These are phyloP conservation scores for Coemansia sp. DNA, from an alignment of 192 early-diverging fungal species.

Conservation along the genomic window DNA sequence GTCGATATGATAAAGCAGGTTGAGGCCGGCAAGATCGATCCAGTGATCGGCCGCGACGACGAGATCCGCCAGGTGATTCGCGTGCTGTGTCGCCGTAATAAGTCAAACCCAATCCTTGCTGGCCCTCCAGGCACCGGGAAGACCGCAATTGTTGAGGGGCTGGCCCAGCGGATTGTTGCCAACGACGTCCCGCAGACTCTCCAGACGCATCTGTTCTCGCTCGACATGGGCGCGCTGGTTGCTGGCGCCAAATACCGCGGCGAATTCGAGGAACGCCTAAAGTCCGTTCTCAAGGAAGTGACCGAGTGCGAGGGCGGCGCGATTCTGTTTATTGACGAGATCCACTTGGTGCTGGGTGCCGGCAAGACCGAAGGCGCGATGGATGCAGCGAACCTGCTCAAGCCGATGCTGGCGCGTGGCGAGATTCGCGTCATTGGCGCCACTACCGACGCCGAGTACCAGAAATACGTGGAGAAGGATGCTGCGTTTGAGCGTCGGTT, in stretches of 20 bases:
- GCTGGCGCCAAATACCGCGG: constrained; percentile 96
- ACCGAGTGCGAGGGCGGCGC: constrained; percentile 81
- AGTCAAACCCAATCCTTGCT: constrained; percentile 87
- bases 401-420: constrained; percentile 97
- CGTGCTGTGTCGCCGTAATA: constrained; percentile 83
- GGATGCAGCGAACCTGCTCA: constrained; percentile 96
- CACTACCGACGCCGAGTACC: constrained; percentile 93
- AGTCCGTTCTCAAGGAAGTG: constrained; percentile 93
- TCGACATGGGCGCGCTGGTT: constrained; percentile 93
- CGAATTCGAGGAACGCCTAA: constrained; percentile 97
- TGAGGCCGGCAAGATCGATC: constrained; percentile 88
- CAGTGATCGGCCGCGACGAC: constrained; percentile 94
- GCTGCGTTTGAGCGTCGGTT: constrained; percentile 79
- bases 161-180: constrained; percentile 89
- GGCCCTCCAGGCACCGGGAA: constrained; percentile 78
- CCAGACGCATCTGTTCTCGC: constrained; percentile 75
- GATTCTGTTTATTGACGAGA: constrained; percentile 98
- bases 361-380: constrained; percentile 87
- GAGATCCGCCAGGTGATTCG: constrained; percentile 94
- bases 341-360: constrained; percentile 92
- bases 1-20: constrained; percentile 81
- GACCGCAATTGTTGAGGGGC: constrained; percentile 84
- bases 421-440: constrained; percentile 95
- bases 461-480: constrained; percentile 86
- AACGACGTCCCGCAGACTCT: constrained; percentile 89